Base-by-base conservation (phyloP, 805 yeast genomes). In the Zygotorulaspora danielsina region DNA sequence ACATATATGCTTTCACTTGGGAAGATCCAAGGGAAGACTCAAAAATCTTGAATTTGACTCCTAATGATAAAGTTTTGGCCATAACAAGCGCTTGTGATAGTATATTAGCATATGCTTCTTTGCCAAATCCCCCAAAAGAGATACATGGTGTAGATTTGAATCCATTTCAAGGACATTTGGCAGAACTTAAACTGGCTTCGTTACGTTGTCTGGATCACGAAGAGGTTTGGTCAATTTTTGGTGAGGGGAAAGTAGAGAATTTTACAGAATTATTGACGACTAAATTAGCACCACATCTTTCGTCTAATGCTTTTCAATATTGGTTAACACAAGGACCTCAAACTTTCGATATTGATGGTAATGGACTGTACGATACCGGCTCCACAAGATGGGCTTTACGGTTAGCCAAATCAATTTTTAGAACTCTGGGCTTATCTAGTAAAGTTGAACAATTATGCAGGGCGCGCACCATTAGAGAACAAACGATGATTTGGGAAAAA, bases 61-160 rank as follows among this genome's bases (percentile, higher is more conserved):
- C 77, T 10, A 70, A 73, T 20, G 95, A 85, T 55, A 81, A 86
- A 1, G 84, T 84, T 3, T 69, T 84, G 50, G 89, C 90, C 16
- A 84, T 84, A 41, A 84, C 94, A 4, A 83, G 90, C 30, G 95
- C 94, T 4, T 93, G 93, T 48, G 95, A 84, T 64, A 84, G 85
- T 57, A 69, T 84, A 45, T 69, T 84, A 49, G 72, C 84, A 11
- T 84, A 84, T 58, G 89, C 93, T 4, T 54, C 79, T 6, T 67
- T 84, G 48, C 79, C 84, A 4, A 73, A 75, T 45, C 79, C 90
- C 6, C 95, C 95, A 29, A 75, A 74, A 49, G 68, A 81, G 54
- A 81, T 84, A 45, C 95, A 84, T 56, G 89, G 90, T 37, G 94
- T 84, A 39, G 95, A 84, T 58, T 71, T 84, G 57, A 84, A 84